A percentile compares a stretch with the other conserved stretches of the same genome.
Conservation (phyloP, 306 rosid species). For the Luffa aegyptiaca region DNA sequence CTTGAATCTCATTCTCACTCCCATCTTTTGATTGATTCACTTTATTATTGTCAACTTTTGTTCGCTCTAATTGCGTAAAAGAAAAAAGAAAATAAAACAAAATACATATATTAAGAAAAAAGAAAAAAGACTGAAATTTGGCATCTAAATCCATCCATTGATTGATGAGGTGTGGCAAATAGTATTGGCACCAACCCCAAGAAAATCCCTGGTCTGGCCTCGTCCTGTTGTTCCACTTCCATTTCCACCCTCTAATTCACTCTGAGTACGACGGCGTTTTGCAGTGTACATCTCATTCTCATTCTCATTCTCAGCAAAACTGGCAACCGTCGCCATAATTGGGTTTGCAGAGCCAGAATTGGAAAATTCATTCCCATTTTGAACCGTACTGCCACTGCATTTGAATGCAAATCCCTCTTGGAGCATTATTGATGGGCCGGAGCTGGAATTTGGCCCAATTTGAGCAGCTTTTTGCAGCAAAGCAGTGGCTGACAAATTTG, state of each 20-base stretch:
- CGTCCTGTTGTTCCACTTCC: constrained; percentile 16
- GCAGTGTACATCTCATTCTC: constrained; percentile 22
- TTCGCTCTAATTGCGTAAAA: not conserved
- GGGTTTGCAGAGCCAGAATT: constrained; percentile 20
- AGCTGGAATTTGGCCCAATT: constrained; percentile 49
- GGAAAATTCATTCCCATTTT: constrained; percentile 37
- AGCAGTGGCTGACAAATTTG: constrained; percentile 90
- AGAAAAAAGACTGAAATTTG: not conserved
- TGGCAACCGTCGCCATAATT: constrained; percentile 6
- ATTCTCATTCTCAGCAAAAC: constrained; percentile 3
- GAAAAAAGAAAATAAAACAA: not conserved
- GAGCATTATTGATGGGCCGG: constrained; percentile 29
- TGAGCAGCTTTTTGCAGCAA: constrained; percentile 80
- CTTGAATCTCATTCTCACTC: not conserved
- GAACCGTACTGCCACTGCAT: constrained; percentile 15
- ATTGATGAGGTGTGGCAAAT: constrained; percentile 60
- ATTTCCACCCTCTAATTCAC: constrained; percentile 22
- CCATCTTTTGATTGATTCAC: not conserved
- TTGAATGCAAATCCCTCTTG: constrained; percentile 52
- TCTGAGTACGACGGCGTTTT: constrained; percentile 48
- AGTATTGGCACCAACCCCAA: constrained; percentile 75
- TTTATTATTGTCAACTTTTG: not conserved
- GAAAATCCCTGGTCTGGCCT: constrained; percentile 78
- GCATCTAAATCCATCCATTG: constrained; percentile 56
- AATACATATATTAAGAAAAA: not conserved